phyloP scores from a whole-genome alignment of 2,329 filamentous ascomycete genomes.

The Cladophialophora exuberans region DNA sequence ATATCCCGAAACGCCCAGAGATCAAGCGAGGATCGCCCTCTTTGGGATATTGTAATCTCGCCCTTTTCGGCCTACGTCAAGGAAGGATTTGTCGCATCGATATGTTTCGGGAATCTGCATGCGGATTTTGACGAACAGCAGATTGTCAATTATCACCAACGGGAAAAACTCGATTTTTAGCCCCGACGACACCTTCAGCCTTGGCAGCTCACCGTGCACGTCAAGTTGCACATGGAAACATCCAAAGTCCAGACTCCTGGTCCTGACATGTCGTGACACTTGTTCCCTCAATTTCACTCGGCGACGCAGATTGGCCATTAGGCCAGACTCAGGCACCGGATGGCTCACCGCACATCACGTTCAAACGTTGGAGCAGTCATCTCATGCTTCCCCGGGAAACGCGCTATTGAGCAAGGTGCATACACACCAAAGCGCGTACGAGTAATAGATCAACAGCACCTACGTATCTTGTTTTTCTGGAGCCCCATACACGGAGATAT shows the following conservation, averaged over 20 bases:
- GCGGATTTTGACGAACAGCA: slow-evolving; percentile 12
- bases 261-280: not conserved
- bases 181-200: not conserved
- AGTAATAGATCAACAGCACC: too few species aligned
- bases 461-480: too few species aligned
- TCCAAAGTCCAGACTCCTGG: not conserved
- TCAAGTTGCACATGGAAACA: slow-evolving; percentile 1
- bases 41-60: slow-evolving; percentile 16
- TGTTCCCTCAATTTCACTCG: not conserved
- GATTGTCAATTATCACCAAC: slow-evolving; percentile 3
- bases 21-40: not conserved
- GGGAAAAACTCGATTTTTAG: not conserved
- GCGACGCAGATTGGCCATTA: too few species aligned
- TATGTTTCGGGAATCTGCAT: slow-evolving; percentile 21
- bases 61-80: slow-evolving; percentile 1
- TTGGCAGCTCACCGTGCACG: too few species aligned
- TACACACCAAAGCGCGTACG: too few species aligned
- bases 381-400: too few species aligned
- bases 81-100: not conserved
- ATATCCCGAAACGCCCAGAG: not conserved
- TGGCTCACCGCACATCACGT: too few species aligned
- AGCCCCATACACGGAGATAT: too few species aligned
- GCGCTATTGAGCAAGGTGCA: too few species aligned
- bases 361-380: too few species aligned
- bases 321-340: too few species aligned